phyloP scores from a whole-genome alignment of 257 asterid species.

The Cruciata laevipes region DNA sequence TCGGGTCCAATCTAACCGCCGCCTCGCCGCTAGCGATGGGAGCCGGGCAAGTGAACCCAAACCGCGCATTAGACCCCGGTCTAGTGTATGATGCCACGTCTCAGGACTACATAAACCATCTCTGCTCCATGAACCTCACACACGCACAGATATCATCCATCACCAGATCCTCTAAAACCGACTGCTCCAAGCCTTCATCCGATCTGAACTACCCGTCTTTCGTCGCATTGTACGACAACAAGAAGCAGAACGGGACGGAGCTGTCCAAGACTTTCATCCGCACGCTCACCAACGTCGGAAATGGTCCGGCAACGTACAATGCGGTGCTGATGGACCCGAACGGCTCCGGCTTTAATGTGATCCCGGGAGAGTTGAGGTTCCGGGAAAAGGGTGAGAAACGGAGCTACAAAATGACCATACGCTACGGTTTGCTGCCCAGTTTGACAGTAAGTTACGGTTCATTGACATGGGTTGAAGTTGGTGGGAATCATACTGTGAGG shows the following conservation, averaged over 20 bases:
- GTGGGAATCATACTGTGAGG: slow-evolving; percentile 1
- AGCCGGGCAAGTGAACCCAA: slow-evolving; percentile 13
- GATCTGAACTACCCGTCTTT: slow-evolving; percentile 14
- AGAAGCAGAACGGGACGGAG: not conserved
- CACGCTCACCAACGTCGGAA: slow-evolving; percentile 5
- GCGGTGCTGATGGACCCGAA: slow-evolving; percentile 7
- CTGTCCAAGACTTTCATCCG: not conserved
- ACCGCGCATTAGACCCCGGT: slow-evolving; percentile 7
- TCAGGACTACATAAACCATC: slow-evolving; percentile 1
- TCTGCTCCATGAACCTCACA: slow-evolving; percentile 12
- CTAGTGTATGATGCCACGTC: not conserved
- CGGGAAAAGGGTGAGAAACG: not conserved
- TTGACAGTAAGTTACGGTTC: slow-evolving; percentile 10
- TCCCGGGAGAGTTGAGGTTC: not conserved
- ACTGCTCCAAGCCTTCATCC: slow-evolving; percentile 10
- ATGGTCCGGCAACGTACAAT: slow-evolving; percentile 4
- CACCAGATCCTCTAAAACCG: slow-evolving; percentile 3
- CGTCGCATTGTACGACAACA: slow-evolving; percentile 2
- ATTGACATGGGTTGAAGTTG: slow-evolving; percentile 10
- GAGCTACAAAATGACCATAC: slow-evolving; percentile 10
- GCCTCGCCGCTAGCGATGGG: slow-evolving; percentile 21
- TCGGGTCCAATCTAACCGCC: not conserved
- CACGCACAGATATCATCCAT: not conserved
- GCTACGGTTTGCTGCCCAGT: not conserved
- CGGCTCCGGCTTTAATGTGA: not conserved